phyloP scores from a whole-genome alignment of 225 moss, liverwort and hornwort species.

The Antitrichia curtipendula region DNA sequence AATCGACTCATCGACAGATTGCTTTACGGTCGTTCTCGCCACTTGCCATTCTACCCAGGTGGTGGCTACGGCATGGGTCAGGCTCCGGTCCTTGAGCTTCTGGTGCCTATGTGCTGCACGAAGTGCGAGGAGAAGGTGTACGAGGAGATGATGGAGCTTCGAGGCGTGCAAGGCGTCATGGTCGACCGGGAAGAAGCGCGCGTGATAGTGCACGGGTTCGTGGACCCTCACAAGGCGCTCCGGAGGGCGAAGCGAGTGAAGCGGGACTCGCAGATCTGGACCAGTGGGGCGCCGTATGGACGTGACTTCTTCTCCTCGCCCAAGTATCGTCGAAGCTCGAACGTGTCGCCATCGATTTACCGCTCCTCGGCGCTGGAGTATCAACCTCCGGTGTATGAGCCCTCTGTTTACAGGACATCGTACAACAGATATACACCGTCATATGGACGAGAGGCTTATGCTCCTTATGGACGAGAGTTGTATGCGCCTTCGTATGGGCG shows the following conservation, averaged over 20 bases:
- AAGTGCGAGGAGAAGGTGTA: conserved; percentile 42
- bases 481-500: background rate
- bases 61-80: background rate
- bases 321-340: conserved; percentile 6
- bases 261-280: conserved; percentile 22
- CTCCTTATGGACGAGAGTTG: background rate
- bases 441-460: background rate
- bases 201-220: conserved; percentile 25
- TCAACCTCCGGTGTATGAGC: background rate
- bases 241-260: conserved; percentile 34
- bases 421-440: conserved; percentile 10
- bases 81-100: conserved; percentile 10
- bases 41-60: background rate
- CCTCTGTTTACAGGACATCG: background rate
- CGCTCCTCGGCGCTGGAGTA: conserved; percentile 1
- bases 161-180: conserved; percentile 22
- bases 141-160: conserved; percentile 36
- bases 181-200: conserved; percentile 12
- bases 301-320: background rate
- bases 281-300: background rate
- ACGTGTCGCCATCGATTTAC: background rate
- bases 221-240: conserved; percentile 20
- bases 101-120: conserved; percentile 36
- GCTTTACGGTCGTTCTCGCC: background rate
- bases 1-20: background rate